Evolutionary conservation across 164 flowering plant species (phyloP).

Genomic region (Stephania japonica): DNA sequence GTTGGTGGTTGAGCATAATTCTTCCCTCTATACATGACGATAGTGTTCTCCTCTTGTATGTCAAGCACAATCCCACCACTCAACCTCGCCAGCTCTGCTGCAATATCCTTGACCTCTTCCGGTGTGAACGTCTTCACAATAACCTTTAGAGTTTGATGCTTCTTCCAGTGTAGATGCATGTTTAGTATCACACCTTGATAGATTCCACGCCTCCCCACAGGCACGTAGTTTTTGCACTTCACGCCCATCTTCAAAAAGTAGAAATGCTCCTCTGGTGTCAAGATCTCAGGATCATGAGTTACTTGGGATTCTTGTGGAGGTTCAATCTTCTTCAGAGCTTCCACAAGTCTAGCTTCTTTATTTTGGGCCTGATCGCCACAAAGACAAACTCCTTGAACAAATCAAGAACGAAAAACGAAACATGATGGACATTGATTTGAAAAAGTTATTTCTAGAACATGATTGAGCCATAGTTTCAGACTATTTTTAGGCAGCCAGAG

Average conservation of each 20-base stretch:
- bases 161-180: slow-evolving; percentile 99
- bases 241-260: slow-evolving; percentile 86
- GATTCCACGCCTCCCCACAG: slow-evolving; percentile 86
- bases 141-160: slow-evolving; percentile 85
- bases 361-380: slow-evolving; percentile 53
- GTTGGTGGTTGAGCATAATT: slow-evolving; percentile 96
- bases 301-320: slow-evolving; percentile 63
- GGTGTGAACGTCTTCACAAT: slow-evolving; percentile 80
- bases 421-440: too few species aligned
- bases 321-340: slow-evolving; percentile 69
- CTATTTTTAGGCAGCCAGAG: too few species aligned
- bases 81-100: slow-evolving; percentile 79
- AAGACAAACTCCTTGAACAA: too few species aligned
- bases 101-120: slow-evolving; percentile 88
- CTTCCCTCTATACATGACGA: slow-evolving; percentile 97
- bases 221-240: slow-evolving; percentile 84
- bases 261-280: slow-evolving; percentile 97
- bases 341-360: slow-evolving; percentile 69
- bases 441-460: too few species aligned
- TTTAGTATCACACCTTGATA: slow-evolving; percentile 92
- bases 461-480: too few species aligned
- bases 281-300: slow-evolving; percentile 90
- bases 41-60: slow-evolving; percentile 77
- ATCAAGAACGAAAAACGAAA: too few species aligned
- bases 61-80: slow-evolving; percentile 95